Evolutionary conservation across 345 rosid genomes (phyloP).

Genomic region (Cardamine chenopodiifolia): DNA sequence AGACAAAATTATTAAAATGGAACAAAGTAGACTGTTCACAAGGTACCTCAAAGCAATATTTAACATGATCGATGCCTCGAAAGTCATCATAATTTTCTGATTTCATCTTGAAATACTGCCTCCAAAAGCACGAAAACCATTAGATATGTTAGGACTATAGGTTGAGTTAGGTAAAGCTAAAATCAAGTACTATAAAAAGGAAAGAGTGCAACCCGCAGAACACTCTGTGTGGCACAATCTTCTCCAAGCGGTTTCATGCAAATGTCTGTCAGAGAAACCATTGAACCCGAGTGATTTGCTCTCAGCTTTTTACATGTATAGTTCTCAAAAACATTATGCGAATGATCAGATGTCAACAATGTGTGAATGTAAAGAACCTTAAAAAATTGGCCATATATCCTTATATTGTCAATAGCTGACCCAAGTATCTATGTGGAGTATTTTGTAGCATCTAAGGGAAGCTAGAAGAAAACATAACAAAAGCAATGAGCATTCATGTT

Average conservation of each 20-base stretch:
- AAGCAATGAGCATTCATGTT: slow-evolving; percentile 13
- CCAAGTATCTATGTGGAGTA: slow-evolving; percentile 63
- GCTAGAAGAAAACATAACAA: slow-evolving; percentile 10
- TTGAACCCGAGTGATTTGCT: slow-evolving; percentile 77
- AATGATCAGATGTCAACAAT: slow-evolving; percentile 22
- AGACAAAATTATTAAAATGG: neutral
- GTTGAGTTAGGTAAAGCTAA: slow-evolving; percentile 5
- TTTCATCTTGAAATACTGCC: slow-evolving; percentile 91
- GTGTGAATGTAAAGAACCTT: slow-evolving; percentile 54
- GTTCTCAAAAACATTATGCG: neutral
- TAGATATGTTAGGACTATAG: slow-evolving; percentile 18
- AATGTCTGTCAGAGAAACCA: slow-evolving; percentile 72
- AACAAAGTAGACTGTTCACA: neutral
- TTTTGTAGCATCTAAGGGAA: slow-evolving; percentile 63
- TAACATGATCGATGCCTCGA: slow-evolving; percentile 82
- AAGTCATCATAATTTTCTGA: slow-evolving; percentile 59
- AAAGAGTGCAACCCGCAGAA: slow-evolving; percentile 69
- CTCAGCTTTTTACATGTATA: slow-evolving; percentile 39
- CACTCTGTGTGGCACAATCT: slow-evolving; percentile 95
- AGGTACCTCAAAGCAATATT: slow-evolving; percentile 91
- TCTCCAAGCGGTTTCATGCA: slow-evolving; percentile 91
- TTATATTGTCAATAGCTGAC: slow-evolving; percentile 83
- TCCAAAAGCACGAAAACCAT: slow-evolving; percentile 29
- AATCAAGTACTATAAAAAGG: slow-evolving; percentile 1
- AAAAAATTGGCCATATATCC: slow-evolving; percentile 84